Percentiles rank a stretch among this genome's conserved stretches.
phyloP scores from a whole-genome alignment of 345 rosid species.

The Syzygium aqueum region DNA sequence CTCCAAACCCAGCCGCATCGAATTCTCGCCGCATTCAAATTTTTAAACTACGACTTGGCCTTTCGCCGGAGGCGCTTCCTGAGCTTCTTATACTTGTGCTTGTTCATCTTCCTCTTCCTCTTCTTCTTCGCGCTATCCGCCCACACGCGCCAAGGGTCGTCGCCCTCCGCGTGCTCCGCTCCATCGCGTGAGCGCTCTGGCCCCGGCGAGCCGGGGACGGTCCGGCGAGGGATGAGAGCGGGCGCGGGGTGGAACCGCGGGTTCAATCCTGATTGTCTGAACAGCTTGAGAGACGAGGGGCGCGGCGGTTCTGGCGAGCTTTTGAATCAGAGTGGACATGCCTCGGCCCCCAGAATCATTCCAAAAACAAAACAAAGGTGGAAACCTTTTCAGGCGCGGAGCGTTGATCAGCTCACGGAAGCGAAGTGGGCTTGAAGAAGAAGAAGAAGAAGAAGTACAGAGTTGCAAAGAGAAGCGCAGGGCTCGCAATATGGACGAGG shows the following conservation, averaged over 20 bases:
- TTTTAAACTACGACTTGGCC: background rate
- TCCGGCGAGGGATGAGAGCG: background rate
- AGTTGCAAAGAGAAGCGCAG: background rate
- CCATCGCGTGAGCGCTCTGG: too few relatives aligned
- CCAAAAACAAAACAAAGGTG: fast-evolving
- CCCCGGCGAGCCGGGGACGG: too few relatives aligned
- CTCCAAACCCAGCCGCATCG: background rate
- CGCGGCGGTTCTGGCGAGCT: background rate
- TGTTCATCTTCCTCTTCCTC: constrained; percentile 96
- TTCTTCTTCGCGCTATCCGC: constrained; percentile 90
- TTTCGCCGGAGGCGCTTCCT: constrained; percentile 47
- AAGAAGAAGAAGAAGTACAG: background rate
- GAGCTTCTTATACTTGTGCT: constrained; percentile 18
- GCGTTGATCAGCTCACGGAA: background rate
- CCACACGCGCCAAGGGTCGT: constrained; percentile 22
- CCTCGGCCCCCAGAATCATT: background rate
- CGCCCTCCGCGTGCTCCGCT: background rate
- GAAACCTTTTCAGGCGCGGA: background rate
- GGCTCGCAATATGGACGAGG: background rate
- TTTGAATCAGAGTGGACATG: background rate
- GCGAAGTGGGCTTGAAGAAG: background rate
- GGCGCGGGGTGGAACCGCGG: background rate
- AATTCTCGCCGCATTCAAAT: background rate
- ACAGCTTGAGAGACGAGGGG: background rate
- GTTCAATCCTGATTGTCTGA: background rate